Base-by-base conservation (phyloP, 352 stramenopile genomes). In the Phytophthora meadii region DNA sequence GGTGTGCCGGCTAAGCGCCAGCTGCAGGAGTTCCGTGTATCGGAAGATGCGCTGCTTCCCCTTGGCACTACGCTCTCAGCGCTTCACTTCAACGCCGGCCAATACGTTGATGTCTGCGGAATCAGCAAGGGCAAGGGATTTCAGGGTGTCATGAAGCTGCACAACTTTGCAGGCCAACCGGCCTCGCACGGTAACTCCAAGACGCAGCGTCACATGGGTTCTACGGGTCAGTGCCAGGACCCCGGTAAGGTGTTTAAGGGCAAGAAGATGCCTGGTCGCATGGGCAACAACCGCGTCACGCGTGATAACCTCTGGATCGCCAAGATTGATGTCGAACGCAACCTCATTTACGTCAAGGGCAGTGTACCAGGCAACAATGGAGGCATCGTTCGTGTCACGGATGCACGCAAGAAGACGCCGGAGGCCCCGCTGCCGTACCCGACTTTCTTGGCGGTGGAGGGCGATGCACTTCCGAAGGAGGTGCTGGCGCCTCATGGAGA, bases 241-340 rank as follows among this genome's bases (percentile, higher is more conserved):
- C 97, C 97, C 7, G 98, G 98, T 57, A 94, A 97, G 66, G 98
- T 99, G 8, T 99, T 98, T 69, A 99, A 99, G 81, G 98, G 98
- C 40, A 99, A 99, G 87, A 99, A 99, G 78, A 99, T 99, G 98
- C 88, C 98, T 32, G 98, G 98, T 9, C 91, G 94, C 15, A 99
- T 99, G 93, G 98, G 98, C 55, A 86, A 82, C 44, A 92, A 96
- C 41, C 86, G 87, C 54, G 90, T 98, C 14, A 99, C 98, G 24
- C 90, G 97, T 34, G 96, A 99, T 82, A 99, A 99, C 76, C 79
- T 99, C 3, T 94, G 87, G 85, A 81, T 97, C 49, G 80, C 89
- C 56, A 96, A 97, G 83, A 87, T 98, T 58, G 96, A 99, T 76
- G 79, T 90, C 27, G 74, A 95, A 66, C 88, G 93, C 70, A 97